Percentiles rank a stretch among this genome's conserved stretches.
phyloP scores from a whole-genome alignment of 495 filamentous ascomycete genomes.

The Penicillium alfredii region DNA sequence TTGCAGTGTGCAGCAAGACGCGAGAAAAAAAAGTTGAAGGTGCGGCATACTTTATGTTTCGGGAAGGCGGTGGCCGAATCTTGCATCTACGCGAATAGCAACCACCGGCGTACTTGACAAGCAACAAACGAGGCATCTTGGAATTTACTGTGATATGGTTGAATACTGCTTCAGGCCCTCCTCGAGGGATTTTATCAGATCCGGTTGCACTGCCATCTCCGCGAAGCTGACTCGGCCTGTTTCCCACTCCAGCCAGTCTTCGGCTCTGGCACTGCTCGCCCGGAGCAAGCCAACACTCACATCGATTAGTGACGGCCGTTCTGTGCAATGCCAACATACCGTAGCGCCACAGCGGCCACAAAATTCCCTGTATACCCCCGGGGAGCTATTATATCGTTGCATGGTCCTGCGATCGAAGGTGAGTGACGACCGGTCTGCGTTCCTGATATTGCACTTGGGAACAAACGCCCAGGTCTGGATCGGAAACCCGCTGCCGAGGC shows the following conservation, averaged over 20 bases:
- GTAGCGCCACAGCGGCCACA: conserved; percentile 60
- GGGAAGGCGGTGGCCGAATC: conserved; percentile 16
- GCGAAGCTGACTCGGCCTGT: conserved; percentile 54
- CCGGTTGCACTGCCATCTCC: conserved; percentile 48
- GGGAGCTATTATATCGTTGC: conserved; percentile 48
- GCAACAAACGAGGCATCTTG: too few relatives aligned
- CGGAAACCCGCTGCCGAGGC: conserved; percentile 57
- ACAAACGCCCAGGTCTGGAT: conserved; percentile 65
- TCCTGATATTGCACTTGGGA: conserved; percentile 53
- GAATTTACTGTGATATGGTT: too few relatives aligned
- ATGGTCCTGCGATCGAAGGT: conserved; percentile 45
- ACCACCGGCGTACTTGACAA: too few relatives aligned
- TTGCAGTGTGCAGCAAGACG: too few relatives aligned
- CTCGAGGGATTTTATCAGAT: conserved; percentile 30
- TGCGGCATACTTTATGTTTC: neutral
- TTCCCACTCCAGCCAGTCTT: conserved; percentile 58
- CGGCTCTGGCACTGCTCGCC: conserved; percentile 47
- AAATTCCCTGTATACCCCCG: conserved; percentile 54
- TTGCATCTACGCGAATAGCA: too few relatives aligned
- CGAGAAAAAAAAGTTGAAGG: conserved; percentile 2
- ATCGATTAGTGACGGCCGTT: conserved; percentile 55
- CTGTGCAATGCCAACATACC: conserved; percentile 58
- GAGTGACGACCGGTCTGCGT: conserved; percentile 31
- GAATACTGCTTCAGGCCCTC: conserved; percentile 6
- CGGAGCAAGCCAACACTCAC: conserved; percentile 58